Evolutionary conservation across 257 asterid species (phyloP).

Genomic region (Salvia splendens): DNA sequence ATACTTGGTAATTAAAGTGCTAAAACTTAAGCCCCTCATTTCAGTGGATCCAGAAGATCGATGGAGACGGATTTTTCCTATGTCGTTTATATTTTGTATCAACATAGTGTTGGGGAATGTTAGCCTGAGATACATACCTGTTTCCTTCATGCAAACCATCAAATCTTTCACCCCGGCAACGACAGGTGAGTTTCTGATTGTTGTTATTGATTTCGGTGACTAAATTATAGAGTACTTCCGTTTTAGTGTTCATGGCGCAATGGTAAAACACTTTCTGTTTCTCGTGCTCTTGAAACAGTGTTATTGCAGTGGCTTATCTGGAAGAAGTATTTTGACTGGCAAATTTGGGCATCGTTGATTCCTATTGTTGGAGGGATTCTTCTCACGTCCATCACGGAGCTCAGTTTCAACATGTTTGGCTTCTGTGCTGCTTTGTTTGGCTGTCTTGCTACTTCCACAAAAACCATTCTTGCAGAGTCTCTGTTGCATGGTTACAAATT

Average conservation of each 20-base stretch:
- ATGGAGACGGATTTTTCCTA: slow-evolving; percentile 79
- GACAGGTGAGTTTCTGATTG: slow-evolving; percentile 46
- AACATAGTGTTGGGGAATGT: slow-evolving; percentile 80
- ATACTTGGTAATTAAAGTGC: slow-evolving; percentile 65
- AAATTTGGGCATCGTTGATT: slow-evolving; percentile 74
- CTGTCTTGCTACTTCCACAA: slow-evolving; percentile 79
- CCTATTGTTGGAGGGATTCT: slow-evolving; percentile 91
- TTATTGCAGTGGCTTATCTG: slow-evolving; percentile 83
- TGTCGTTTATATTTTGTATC: slow-evolving; percentile 80
- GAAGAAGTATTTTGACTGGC: slow-evolving; percentile 73
- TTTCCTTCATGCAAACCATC: slow-evolving; percentile 86
- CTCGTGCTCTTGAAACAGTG: slow-evolving; percentile 46
- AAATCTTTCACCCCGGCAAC: slow-evolving; percentile 88
- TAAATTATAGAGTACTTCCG: not conserved
- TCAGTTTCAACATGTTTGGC: slow-evolving; percentile 68
- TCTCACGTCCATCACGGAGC: slow-evolving; percentile 78
- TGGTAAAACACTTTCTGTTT: not conserved
- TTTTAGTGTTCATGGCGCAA: not conserved
- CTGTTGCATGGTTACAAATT: slow-evolving; percentile 76
- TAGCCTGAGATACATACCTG: slow-evolving; percentile 76
- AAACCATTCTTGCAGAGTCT: slow-evolving; percentile 83
- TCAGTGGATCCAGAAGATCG: slow-evolving; percentile 66
- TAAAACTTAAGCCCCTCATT: slow-evolving; percentile 76
- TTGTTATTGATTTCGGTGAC: not conserved
- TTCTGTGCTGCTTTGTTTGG: slow-evolving; percentile 87